Conservation (phyloP, 257 asterid species). For the Misopates orontium region DNA sequence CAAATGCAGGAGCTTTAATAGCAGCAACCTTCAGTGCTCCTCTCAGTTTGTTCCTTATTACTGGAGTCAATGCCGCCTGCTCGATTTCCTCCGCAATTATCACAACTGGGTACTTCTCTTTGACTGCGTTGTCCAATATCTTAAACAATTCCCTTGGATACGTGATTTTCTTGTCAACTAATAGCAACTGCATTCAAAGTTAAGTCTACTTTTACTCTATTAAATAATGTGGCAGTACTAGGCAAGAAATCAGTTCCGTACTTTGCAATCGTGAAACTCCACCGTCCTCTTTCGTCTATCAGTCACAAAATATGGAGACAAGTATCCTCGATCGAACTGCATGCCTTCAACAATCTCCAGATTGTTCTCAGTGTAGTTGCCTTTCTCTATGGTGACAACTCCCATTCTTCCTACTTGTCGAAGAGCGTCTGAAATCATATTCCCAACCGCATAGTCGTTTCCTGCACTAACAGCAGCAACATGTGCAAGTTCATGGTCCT, state of each 20-base stretch:
- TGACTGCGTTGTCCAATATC: constrained; percentile 74
- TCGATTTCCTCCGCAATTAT: constrained; percentile 76
- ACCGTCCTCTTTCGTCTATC: constrained; percentile 64
- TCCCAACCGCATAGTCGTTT: constrained; percentile 64
- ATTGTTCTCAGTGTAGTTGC: constrained; percentile 57
- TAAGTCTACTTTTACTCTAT: constrained; percentile 4
- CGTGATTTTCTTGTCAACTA: constrained; percentile 77
- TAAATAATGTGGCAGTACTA: constrained; percentile 16
- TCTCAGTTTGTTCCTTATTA: constrained; percentile 73
- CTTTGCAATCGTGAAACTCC: constrained; percentile 85
- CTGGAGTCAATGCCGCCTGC: constrained; percentile 77
- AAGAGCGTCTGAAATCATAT: constrained; percentile 71
- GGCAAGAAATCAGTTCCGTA: constrained; percentile 28
- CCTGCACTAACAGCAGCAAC: constrained; percentile 97
- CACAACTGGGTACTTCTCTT: constrained; percentile 73
- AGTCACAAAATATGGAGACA: constrained; percentile 82
- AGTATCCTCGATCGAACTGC: constrained; percentile 86
- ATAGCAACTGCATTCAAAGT: constrained; percentile 61
- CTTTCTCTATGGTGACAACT: constrained; percentile 67
- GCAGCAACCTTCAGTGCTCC: constrained; percentile 75
- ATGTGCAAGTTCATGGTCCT: constrained; percentile 73
- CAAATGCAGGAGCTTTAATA: constrained; percentile 78
- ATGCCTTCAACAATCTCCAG: constrained; percentile 76
- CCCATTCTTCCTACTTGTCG: constrained; percentile 65
- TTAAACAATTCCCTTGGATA: constrained; percentile 69